Evolutionary conservation across 2,329 filamentous ascomycete species (phyloP).

Genomic region (Aschersonia sp.): DNA sequence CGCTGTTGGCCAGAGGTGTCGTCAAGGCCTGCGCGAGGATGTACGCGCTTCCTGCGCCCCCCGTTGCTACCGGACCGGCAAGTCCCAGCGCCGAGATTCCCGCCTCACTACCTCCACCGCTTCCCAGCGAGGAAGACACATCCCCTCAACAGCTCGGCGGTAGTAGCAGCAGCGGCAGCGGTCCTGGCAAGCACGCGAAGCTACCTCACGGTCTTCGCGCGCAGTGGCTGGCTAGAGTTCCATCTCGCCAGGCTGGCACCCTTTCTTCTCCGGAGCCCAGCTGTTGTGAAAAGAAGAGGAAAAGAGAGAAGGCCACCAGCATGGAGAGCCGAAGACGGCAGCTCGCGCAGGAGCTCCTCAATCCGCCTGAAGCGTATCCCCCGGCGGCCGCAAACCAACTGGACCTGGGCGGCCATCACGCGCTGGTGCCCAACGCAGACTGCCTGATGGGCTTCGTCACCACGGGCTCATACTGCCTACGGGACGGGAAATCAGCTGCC

Average conservation of each 20-base stretch:
- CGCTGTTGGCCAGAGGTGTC: conserved; percentile 53
- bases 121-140: not conserved
- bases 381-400: conserved; percentile 20
- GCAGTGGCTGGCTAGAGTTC: conserved; percentile 52
- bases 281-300: conserved; percentile 3
- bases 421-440: conserved; percentile 53
- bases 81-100: conserved; percentile 28
- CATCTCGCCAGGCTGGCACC: too few relatives aligned
- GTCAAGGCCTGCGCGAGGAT: conserved; percentile 62
- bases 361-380: conserved; percentile 14
- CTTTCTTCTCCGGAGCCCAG: too few relatives aligned
- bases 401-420: conserved; percentile 36
- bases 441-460: conserved; percentile 88
- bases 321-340: conserved; percentile 26
- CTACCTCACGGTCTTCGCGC: conserved; percentile 38
- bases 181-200: not conserved
- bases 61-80: conserved; percentile 7
- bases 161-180: not conserved
- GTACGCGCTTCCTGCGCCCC: conserved; percentile 55
- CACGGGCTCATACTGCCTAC: conserved; percentile 68
- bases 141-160: too few relatives aligned
- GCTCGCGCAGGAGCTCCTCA: conserved; percentile 32
- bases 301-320: conserved; percentile 8
- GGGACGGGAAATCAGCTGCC: conserved; percentile 59
- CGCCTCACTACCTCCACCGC: conserved; percentile 22